Evolutionary conservation across 768 basidiomycete species (phyloP).

Genomic region (Austroboletus festivus): DNA sequence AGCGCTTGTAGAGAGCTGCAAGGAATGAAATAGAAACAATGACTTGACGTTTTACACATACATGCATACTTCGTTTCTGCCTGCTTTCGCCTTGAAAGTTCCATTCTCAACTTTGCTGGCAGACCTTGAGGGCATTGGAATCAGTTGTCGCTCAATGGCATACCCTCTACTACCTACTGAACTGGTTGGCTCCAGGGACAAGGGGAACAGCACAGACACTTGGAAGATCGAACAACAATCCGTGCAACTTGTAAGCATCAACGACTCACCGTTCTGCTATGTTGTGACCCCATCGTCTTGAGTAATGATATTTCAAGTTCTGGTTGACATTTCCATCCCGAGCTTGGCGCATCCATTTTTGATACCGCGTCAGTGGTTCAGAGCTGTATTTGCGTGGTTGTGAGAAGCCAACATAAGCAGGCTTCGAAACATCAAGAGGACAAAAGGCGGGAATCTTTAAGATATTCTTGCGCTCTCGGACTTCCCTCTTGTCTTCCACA

Average conservation of each 20-base stretch:
- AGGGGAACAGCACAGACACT: constrained; percentile 59
- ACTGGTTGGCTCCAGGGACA: constrained; percentile 46
- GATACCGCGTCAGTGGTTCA: constrained; percentile 43
- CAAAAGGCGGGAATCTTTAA: constrained; percentile 45
- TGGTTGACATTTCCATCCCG: constrained; percentile 18
- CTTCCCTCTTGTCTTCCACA: constrained; percentile 32
- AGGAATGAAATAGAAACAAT: constrained; percentile 5
- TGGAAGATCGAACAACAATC: not conserved
- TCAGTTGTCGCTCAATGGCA: not conserved
- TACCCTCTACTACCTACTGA: constrained; percentile 36
- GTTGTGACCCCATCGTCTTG: constrained; percentile 37
- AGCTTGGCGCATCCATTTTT: constrained; percentile 36
- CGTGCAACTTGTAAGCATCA: not conserved
- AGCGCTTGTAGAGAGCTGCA: constrained; percentile 54
- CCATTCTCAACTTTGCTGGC: constrained; percentile 38
- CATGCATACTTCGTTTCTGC: constrained; percentile 28
- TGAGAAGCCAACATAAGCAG: constrained; percentile 44
- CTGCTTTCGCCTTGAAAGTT: constrained; percentile 29
- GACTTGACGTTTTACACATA: constrained; percentile 10
- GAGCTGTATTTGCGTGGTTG: constrained; percentile 40
- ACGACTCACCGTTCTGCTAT: constrained; percentile 52
- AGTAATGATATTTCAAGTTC: constrained; percentile 55
- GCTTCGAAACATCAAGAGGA: constrained; percentile 29
- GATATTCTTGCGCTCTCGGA: constrained; percentile 31
- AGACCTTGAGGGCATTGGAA: constrained; percentile 35